These are phyloP conservation scores for Colletotrichum lentis DNA, from an alignment of 2,329 filamentous ascomycete species.

Conservation along the genomic window DNA sequence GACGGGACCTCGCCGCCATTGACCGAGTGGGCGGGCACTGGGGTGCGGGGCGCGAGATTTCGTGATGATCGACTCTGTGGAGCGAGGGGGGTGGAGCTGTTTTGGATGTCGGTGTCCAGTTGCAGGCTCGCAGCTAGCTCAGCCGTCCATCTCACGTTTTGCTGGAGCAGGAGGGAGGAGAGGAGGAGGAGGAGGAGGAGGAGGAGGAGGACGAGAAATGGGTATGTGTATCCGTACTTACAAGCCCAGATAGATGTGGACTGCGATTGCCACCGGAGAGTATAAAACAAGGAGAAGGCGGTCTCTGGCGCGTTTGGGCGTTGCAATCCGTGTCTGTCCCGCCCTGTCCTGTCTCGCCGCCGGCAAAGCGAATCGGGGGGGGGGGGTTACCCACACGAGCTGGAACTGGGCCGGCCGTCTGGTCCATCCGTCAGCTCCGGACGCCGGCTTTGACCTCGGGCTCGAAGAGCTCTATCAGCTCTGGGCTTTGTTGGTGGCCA, in stretches of 20 bases:
- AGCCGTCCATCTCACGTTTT: neutral
- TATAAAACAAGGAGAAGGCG: neutral
- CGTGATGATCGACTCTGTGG: slow-evolving; percentile 29
- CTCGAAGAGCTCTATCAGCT: neutral
- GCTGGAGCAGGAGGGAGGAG: too few species aligned
- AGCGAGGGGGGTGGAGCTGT: slow-evolving; percentile 15
- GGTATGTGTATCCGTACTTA: too few species aligned
- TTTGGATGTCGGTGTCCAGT: slow-evolving; percentile 4
- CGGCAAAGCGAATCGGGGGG: neutral
- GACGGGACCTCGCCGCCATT: slow-evolving; percentile 7
- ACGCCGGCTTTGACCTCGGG: neutral
- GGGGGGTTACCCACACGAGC: slow-evolving; percentile 4
- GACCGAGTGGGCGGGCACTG: slow-evolving; percentile 20
- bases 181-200: too few species aligned
- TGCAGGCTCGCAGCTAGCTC: neutral
- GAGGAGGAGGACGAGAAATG: neutral
- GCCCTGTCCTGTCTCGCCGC: neutral
- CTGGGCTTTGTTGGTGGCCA: neutral
- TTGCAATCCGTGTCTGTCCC: neutral
- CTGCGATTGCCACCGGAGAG: neutral
- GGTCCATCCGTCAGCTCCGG: neutral
- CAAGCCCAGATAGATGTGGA: neutral
- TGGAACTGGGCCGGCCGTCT: neutral
- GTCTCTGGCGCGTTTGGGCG: neutral
- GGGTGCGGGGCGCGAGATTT: slow-evolving; percentile 5